A percentile compares a stretch with the other conserved stretches of the same genome.
Conservation (phyloP, 805 yeast species). For the Kodamaea lidongshanica region DNA sequence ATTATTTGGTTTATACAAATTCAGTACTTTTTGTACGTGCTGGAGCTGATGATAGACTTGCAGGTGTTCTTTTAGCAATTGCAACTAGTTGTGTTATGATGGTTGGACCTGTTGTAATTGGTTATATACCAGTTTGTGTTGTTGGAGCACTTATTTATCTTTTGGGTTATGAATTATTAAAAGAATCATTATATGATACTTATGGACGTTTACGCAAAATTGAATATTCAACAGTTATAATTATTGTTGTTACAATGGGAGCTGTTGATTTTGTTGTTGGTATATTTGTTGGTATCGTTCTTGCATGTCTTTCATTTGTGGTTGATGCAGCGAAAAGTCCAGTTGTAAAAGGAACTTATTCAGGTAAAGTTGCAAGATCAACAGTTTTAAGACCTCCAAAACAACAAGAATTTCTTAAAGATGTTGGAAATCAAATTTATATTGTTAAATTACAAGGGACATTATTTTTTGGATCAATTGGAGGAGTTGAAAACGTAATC, state of each 20-base stretch:
- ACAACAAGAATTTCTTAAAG: slow-evolving; percentile 75
- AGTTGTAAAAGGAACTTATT: slow-evolving; percentile 72
- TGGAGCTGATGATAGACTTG: slow-evolving; percentile 84
- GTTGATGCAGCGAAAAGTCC: slow-evolving; percentile 83
- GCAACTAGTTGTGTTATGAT: slow-evolving; percentile 79
- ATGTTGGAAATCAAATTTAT: slow-evolving; percentile 87
- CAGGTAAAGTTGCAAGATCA: slow-evolving; percentile 85
- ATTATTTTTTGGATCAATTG: slow-evolving; percentile 91
- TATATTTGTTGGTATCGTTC: slow-evolving; percentile 78
- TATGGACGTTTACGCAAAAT: slow-evolving; percentile 64
- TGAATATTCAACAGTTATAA: slow-evolving; percentile 78
- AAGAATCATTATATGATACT: slow-evolving; percentile 84
- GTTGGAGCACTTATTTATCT: slow-evolving; percentile 90
- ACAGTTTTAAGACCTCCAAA: slow-evolving; percentile 88
- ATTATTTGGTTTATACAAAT: slow-evolving; percentile 91
- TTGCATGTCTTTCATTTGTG: slow-evolving; percentile 94
- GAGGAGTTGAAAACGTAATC: slow-evolving; percentile 76
- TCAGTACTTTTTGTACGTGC: slow-evolving; percentile 86
- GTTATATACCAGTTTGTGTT: slow-evolving; percentile 90
- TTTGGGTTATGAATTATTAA: slow-evolving; percentile 82
- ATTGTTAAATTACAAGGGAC: slow-evolving; percentile 83
- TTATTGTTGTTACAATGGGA: slow-evolving; percentile 93
- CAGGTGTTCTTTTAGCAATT: slow-evolving; percentile 82
- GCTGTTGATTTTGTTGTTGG: slow-evolving; percentile 93
- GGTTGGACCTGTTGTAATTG: slow-evolving; percentile 88